These are phyloP conservation scores for Niebla homalea DNA, from an alignment of 495 filamentous ascomycete species.

Conservation along the genomic window DNA sequence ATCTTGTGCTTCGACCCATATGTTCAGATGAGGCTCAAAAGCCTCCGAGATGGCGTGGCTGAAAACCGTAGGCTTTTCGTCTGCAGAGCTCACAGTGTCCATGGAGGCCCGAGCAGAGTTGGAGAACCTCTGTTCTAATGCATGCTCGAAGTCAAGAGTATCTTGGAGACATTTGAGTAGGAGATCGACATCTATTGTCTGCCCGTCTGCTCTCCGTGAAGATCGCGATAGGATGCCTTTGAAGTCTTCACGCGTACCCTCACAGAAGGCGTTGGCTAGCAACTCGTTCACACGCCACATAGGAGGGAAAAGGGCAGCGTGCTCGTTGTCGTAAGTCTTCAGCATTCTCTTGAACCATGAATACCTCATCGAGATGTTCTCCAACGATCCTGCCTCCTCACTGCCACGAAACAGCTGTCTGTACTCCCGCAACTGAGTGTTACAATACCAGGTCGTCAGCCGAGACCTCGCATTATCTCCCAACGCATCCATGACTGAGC, in stretches of 20 bases:
- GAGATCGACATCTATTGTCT: slow-evolving; percentile 81
- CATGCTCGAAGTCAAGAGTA: slow-evolving; percentile 94
- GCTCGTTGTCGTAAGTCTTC: slow-evolving; percentile 92
- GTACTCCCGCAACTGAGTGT: slow-evolving; percentile 91
- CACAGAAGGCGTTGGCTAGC: slow-evolving; percentile 85
- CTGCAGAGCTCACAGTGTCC: slow-evolving; percentile 73
- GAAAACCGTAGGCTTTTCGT: slow-evolving; percentile 67
- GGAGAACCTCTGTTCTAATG: slow-evolving; percentile 70
- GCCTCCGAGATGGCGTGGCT: slow-evolving; percentile 91
- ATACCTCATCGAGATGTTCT: slow-evolving; percentile 91
- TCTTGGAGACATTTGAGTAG: slow-evolving; percentile 87
- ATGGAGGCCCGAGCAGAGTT: slow-evolving; percentile 72
- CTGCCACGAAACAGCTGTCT: slow-evolving; percentile 89
- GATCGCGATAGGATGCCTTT: slow-evolving; percentile 81
- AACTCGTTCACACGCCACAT: slow-evolving; percentile 85
- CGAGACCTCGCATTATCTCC: slow-evolving; percentile 77
- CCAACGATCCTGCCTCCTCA: slow-evolving; percentile 90
- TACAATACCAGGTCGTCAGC: slow-evolving; percentile 93
- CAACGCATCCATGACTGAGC: slow-evolving; percentile 86
- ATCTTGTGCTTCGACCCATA: slow-evolving; percentile 96
- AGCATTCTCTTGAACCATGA: slow-evolving; percentile 94
- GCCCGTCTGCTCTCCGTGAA: slow-evolving; percentile 63
- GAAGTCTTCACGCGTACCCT: slow-evolving; percentile 90
- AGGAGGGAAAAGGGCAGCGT: slow-evolving; percentile 73
- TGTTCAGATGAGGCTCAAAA: slow-evolving; percentile 89